Evolutionary conservation across 495 filamentous ascomycete species (phyloP).

Genomic region (Annulohypoxylon bovei): DNA sequence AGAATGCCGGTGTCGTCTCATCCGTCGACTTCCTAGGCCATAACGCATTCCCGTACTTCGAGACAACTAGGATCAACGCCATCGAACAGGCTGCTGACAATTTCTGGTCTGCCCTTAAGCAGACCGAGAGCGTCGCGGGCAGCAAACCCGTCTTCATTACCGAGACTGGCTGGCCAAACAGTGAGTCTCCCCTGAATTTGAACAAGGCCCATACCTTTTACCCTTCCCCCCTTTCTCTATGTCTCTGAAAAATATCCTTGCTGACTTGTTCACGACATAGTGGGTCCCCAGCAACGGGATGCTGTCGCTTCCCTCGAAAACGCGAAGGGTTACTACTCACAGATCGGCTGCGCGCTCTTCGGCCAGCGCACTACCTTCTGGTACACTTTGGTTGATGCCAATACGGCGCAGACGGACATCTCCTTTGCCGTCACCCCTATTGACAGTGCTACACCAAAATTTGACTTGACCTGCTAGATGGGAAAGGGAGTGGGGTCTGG

Average conservation of each 20-base stretch:
- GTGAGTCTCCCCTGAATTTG: conserved; percentile 50
- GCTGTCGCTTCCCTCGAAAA: conserved; percentile 70
- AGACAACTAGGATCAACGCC: conserved; percentile 69
- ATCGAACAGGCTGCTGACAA: conserved; percentile 66
- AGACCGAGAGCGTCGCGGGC: conserved; percentile 64
- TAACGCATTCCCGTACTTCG: conserved; percentile 73
- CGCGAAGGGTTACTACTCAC: conserved; percentile 75
- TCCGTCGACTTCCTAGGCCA: conserved; percentile 75
- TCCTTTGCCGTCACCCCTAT: conserved; percentile 48
- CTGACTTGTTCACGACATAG: conserved; percentile 5
- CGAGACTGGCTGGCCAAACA: conserved; percentile 82
- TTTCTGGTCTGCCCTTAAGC: conserved; percentile 65
- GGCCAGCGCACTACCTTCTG: conserved; percentile 72
- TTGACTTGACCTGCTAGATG: conserved; percentile 57
- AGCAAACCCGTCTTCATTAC: conserved; percentile 80
- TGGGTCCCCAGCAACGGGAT: conserved; percentile 63
- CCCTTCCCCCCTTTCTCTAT: neutral
- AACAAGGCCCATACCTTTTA: neutral
- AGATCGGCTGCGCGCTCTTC: conserved; percentile 72
- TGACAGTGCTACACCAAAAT: conserved; percentile 59
- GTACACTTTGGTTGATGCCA: conserved; percentile 72
- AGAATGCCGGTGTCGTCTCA: conserved; percentile 69
- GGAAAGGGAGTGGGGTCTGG: neutral
- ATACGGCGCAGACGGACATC: conserved; percentile 44
- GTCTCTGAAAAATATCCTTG: neutral